Percentiles rank a stretch among this genome's conserved stretches.
Evolutionary conservation across 108 stramenopile species (phyloP).

Genomic region (Skeletonema marinoi): DNA sequence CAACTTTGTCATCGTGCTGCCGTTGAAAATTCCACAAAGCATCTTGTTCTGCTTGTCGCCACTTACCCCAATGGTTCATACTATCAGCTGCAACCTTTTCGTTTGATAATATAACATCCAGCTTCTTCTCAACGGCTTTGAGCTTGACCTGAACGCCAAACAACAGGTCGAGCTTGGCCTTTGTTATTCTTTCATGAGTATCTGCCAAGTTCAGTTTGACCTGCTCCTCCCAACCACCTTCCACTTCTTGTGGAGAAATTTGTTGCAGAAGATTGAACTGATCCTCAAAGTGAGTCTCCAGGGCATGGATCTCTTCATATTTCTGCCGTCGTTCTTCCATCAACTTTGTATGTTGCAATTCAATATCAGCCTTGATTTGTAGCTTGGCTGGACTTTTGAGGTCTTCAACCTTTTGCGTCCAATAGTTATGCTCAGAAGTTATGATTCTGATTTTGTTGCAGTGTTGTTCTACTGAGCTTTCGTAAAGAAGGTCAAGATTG

Average conservation of each 20-base stretch:
- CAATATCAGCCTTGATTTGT: conserved; percentile 11
- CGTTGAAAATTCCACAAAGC: conserved; percentile 37
- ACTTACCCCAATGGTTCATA: conserved; percentile 32
- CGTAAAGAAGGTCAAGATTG: conserved; percentile 12
- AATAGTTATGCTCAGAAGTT: conserved; percentile 33
- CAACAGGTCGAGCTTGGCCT: conserved; percentile 37
- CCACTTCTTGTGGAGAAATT: conserved; percentile 33
- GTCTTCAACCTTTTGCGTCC: conserved; percentile 25
- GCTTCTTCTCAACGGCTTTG: conserved; percentile 13
- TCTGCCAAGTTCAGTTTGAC: conserved; percentile 35
- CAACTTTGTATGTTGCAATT: conserved; percentile 19
- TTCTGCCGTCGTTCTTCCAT: conserved; percentile 9
- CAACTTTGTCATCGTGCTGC: conserved; percentile 25
- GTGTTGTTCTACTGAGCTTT: conserved; percentile 8
- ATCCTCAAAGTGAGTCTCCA: conserved; percentile 41
- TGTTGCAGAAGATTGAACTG: conserved; percentile 30
- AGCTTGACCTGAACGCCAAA: conserved; percentile 30
- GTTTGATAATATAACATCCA: not conserved
- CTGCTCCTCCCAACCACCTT: conserved; percentile 45
- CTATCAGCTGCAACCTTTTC: conserved; percentile 19
- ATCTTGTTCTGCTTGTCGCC: conserved; percentile 43
- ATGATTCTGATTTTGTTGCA: conserved; percentile 39
- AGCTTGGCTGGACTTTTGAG: conserved; percentile 21
- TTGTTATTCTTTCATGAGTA: conserved; percentile 40
- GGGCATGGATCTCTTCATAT: conserved; percentile 22